Percentiles rank a stretch among this genome's conserved stretches.
phyloP scores from a whole-genome alignment of 2,329 filamentous ascomycete species.

The Alternaria dauci region DNA sequence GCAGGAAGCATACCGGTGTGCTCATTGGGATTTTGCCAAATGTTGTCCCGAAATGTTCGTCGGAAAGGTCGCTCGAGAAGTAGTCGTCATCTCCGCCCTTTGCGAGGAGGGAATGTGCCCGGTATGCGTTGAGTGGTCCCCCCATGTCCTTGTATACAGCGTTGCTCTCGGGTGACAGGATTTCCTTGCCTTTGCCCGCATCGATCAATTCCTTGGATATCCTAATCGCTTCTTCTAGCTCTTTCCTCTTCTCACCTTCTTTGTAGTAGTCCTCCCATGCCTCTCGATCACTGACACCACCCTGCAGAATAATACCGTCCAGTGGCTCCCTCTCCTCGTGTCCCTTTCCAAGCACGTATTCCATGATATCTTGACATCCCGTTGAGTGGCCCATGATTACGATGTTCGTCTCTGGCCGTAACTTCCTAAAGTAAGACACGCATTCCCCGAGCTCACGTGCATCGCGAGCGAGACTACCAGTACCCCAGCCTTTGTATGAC shows the following conservation, averaged over 20 bases:
- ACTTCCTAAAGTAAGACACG: conserved; percentile 59
- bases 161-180: conserved; percentile 57
- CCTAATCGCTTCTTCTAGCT: conserved; percentile 45
- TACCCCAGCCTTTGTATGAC: conserved; percentile 64
- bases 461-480: conserved; percentile 62
- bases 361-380: conserved; percentile 72
- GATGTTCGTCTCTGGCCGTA: conserved; percentile 60
- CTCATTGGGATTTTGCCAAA: conserved; percentile 68
- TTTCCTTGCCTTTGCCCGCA: conserved; percentile 62
- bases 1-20: conserved; percentile 69
- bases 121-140: conserved; percentile 62
- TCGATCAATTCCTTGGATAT: conserved; percentile 64
- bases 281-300: conserved; percentile 80
- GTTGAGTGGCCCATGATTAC: conserved; percentile 75
- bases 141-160: conserved; percentile 38
- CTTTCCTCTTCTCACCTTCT: conserved; percentile 31
- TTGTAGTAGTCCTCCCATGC: conserved; percentile 52
- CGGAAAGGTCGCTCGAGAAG: conserved; percentile 80
- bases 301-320: conserved; percentile 82
- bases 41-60: conserved; percentile 65
- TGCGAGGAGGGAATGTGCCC: conserved; percentile 67
- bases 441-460: conserved; percentile 62
- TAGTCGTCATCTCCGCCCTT: conserved; percentile 80
- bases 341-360: conserved; percentile 62
- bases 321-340: conserved; percentile 60